phyloP scores from a whole-genome alignment of 129 eudicot genomes.

The Arctium lappa region DNA sequence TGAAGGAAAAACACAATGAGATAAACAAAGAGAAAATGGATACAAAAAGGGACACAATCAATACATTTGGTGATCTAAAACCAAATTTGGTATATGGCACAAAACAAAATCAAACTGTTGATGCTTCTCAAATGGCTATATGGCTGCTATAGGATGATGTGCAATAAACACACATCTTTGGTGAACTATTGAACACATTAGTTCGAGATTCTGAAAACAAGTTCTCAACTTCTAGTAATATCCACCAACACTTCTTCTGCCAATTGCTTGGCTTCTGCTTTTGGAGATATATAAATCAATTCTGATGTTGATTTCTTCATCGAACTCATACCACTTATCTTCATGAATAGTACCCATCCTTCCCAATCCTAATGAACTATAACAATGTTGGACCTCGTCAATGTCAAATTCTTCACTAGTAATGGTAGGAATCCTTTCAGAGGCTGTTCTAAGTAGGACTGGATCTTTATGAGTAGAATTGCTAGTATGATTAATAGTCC shows the following conservation, averaged over 20 bases:
- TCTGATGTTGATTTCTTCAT: constrained; percentile 35
- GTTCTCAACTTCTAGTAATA: constrained; percentile 19
- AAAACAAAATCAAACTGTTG: not conserved
- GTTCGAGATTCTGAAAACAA: not conserved
- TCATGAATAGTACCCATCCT: constrained; percentile 54
- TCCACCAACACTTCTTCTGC: constrained; percentile 24
- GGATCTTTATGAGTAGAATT: not conserved
- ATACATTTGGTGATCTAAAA: not conserved
- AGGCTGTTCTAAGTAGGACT: constrained; percentile 23
- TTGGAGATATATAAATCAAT: constrained; percentile 27
- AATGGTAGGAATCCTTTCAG: constrained; percentile 15
- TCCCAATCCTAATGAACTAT: constrained; percentile 54
- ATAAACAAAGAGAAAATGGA: not conserved
- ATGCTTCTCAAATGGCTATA: not conserved
- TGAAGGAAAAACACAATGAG: not conserved
- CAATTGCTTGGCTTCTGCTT: constrained; percentile 41
- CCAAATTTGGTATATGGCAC: not conserved
- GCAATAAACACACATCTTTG: not conserved
- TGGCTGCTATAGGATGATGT: not conserved
- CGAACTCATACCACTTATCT: constrained; percentile 48
- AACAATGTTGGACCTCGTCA: constrained; percentile 26
- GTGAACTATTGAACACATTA: not conserved
- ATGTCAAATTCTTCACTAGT: constrained; percentile 26
- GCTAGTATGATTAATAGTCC: constrained; percentile 4
- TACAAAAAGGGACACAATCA: not conserved